Percentiles rank a stretch among this genome's conserved stretches.
phyloP scores from a whole-genome alignment of 306 rosid genomes.

The Inga laurina region DNA sequence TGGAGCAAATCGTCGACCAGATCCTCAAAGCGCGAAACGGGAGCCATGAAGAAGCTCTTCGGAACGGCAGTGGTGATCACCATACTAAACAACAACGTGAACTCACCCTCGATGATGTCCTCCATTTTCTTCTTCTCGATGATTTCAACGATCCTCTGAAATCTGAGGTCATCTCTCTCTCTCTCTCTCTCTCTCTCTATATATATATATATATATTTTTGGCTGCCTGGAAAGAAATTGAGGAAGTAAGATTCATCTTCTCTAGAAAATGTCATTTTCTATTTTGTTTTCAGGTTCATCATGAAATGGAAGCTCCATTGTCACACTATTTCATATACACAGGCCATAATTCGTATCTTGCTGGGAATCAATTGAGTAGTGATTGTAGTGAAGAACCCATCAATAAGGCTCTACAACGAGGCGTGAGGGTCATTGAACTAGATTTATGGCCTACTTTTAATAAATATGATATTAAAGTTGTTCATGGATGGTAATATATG shows the following conservation, averaged over 20 bases:
- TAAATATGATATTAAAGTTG: constrained; percentile 75
- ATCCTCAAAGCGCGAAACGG: constrained; percentile 36
- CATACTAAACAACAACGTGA: not conserved
- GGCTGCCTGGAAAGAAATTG: too few relatives aligned
- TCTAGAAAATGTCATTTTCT: not conserved
- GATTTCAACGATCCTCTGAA: constrained; percentile 62
- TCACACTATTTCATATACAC: constrained; percentile 94
- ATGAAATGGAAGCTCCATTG: constrained; percentile 87
- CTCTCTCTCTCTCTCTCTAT: not conserved
- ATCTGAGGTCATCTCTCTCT: constrained; percentile 49
- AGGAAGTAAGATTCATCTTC: not conserved
- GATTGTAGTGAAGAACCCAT: constrained; percentile 87
- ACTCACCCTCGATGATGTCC: constrained; percentile 57
- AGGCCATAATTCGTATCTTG: constrained; percentile 91
- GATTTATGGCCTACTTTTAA: constrained; percentile 90
- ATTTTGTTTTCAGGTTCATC: constrained; percentile 67
- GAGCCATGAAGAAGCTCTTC: not conserved
- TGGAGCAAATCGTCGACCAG: constrained; percentile 45
- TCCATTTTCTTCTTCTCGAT: constrained; percentile 52
- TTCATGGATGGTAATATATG: constrained; percentile 78
- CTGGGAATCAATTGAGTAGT: constrained; percentile 90
- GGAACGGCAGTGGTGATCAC: not conserved
- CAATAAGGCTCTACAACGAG: constrained; percentile 67
- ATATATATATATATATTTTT: too few relatives aligned
- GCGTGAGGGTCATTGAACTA: constrained; percentile 80